These are phyloP conservation scores for Trichocladium uniseriatum DNA, from an alignment of 495 filamentous ascomycete species.

Conservation along the genomic window DNA sequence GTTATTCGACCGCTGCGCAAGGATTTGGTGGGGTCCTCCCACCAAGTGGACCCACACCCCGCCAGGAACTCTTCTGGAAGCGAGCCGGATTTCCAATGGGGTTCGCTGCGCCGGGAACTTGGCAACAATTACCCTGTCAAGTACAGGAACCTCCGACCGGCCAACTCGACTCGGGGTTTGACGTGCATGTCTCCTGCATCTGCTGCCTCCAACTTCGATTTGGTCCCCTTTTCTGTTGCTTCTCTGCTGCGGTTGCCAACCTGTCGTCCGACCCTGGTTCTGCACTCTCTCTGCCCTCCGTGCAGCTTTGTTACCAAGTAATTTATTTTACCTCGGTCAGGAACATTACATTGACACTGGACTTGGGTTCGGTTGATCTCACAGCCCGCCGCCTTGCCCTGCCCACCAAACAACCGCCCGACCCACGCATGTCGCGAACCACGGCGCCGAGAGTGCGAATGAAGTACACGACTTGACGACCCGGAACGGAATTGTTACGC, in stretches of 20 bases:
- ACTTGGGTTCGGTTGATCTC: neutral
- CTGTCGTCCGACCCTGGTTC: neutral
- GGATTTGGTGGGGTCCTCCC: too few relatives aligned
- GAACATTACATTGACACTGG: neutral
- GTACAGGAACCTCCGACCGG: conserved; percentile 11
- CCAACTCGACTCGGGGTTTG: neutral
- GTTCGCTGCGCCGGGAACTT: conserved; percentile 14
- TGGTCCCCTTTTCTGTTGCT: conserved; percentile 2
- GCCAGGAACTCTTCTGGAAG: conserved; percentile 20
- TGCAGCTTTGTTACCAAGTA: too few relatives aligned
- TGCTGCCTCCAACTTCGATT: conserved; percentile 10
- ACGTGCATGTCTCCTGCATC: conserved; percentile 11
- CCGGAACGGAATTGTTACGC: neutral
- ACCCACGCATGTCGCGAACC: conserved; percentile 3
- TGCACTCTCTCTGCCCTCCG: neutral
- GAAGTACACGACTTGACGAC: neutral
- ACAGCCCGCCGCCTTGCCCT: too few relatives aligned
- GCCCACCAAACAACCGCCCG: neutral
- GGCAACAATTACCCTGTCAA: conserved; percentile 6
- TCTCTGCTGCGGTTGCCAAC: neutral
- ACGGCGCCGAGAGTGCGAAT: conserved; percentile 3
- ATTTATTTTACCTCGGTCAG: neutral
- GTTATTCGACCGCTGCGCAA: too few relatives aligned
- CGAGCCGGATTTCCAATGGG: conserved; percentile 13
- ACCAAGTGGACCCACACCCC: conserved; percentile 5